Conservation (phyloP, 75 land plant species). For the Selaginella moellendorffii region DNA sequence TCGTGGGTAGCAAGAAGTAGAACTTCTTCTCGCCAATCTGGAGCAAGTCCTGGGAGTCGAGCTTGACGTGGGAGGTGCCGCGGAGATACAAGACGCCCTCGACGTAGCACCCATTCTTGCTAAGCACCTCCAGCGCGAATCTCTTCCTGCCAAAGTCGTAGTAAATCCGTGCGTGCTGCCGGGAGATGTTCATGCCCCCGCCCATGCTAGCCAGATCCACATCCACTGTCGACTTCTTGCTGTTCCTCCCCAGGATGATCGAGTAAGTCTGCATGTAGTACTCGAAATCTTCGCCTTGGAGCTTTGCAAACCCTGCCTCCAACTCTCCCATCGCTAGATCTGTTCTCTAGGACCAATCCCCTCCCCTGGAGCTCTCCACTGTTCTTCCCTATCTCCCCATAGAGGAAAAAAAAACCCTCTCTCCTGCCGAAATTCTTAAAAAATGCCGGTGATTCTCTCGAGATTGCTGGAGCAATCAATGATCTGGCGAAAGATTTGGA, state of each 20-base stretch:
- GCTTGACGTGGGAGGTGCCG: constrained; percentile 62
- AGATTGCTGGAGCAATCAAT: no score
- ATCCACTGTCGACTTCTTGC: constrained; percentile 82
- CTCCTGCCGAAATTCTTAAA: not conserved
- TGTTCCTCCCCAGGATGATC: constrained; percentile 83
- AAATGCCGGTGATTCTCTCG: no score
- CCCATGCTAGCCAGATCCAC: constrained; percentile 89
- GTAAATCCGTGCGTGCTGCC: constrained; percentile 94
- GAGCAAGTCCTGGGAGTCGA: constrained; percentile 82
- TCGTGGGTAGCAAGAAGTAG: constrained; percentile 69
- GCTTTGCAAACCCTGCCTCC: constrained; percentile 94
- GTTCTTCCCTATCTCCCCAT: no score
- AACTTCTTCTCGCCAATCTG: constrained; percentile 98
- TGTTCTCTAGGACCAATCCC: no score
- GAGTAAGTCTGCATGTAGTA: constrained; percentile 99
- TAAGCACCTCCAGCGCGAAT: constrained; percentile 82
- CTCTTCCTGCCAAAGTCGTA: constrained; percentile 83
- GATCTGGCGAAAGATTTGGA: no score
- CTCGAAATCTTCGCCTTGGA: constrained; percentile 98
- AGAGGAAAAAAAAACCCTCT: not conserved
- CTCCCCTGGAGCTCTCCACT: no score
- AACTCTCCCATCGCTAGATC: constrained; percentile 25
- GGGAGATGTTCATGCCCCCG: constrained; percentile 96
- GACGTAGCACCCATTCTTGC: constrained; percentile 91
- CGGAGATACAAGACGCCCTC: constrained; percentile 78